Percentiles rank a stretch among this genome's conserved stretches.
Evolutionary conservation across 2,329 filamentous ascomycete species (phyloP).

Genomic region (Aureobasidium namibiae): DNA sequence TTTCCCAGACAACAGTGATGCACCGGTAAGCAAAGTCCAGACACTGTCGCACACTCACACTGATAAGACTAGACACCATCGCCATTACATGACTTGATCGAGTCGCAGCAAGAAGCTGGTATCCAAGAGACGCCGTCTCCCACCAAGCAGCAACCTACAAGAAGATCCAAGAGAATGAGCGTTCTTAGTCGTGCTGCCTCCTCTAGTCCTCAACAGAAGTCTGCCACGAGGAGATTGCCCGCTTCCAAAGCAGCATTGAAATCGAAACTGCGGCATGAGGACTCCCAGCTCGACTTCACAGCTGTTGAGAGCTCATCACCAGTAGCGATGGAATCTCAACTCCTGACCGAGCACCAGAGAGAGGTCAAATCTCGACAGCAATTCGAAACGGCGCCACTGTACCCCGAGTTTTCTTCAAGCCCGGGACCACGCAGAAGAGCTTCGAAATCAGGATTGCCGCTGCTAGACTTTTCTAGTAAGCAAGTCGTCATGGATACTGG

Average conservation of each 20-base stretch:
- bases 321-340: slow-evolving; percentile 54
- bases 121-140: slow-evolving; percentile 15
- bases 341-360: slow-evolving; percentile 69
- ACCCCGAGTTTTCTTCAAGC: slow-evolving; percentile 58
- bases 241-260: background rate
- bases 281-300: slow-evolving; percentile 75
- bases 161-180: slow-evolving; percentile 8
- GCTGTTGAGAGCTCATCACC: slow-evolving; percentile 55
- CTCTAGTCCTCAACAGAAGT: background rate
- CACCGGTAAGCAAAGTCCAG: slow-evolving; percentile 26
- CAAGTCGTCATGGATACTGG: slow-evolving; percentile 22
- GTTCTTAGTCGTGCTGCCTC: slow-evolving; percentile 17
- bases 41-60: background rate
- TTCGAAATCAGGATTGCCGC: slow-evolving; percentile 17
- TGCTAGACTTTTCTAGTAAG: slow-evolving; percentile 22
- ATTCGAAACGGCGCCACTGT: slow-evolving; percentile 54
- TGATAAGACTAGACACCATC: background rate
- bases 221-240: background rate
- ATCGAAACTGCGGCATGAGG: slow-evolving; percentile 60
- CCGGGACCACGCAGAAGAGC: slow-evolving; percentile 25
- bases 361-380: slow-evolving; percentile 68
- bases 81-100: background rate
- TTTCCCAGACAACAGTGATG: slow-evolving; percentile 32
- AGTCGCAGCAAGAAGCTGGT: background rate
- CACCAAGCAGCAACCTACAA: background rate